Percentiles rank a stretch among this genome's conserved stretches.
These are phyloP conservation scores for Leccinum broughii DNA, from an alignment of 768 basidiomycete genomes.

Conservation along the genomic window DNA sequence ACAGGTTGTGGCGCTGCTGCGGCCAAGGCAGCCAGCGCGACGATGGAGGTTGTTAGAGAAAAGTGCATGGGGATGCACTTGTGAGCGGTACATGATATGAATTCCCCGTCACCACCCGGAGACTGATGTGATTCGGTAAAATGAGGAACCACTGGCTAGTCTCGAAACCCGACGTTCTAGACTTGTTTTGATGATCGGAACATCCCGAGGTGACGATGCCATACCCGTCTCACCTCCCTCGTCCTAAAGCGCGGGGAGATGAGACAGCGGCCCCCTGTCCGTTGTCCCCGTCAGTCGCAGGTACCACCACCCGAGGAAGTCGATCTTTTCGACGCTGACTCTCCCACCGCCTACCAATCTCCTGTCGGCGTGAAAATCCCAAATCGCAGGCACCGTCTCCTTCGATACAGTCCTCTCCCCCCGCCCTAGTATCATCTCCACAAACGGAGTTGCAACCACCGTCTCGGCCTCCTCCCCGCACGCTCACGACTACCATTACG, in stretches of 20 bases:
- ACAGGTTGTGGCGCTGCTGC: constrained; percentile 6
- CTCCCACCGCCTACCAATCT: constrained; percentile 41
- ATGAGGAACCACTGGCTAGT: too few species aligned
- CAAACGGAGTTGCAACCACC: neutral
- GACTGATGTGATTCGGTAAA: too few species aligned
- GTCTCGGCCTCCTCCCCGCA: neutral
- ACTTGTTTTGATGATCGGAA: too few species aligned
- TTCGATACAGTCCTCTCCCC: constrained; percentile 1
- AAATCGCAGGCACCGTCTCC: constrained; percentile 19
- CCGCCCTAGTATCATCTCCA: neutral
- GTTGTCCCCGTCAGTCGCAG: too few species aligned
- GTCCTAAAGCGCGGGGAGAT: neutral
- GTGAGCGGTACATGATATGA: too few species aligned
- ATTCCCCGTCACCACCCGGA: too few species aligned
- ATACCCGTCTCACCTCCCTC: too few species aligned
- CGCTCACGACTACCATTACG: constrained; percentile 29
- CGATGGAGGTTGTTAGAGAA: neutral
- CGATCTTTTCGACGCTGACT: constrained; percentile 37
- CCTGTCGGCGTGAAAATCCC: constrained; percentile 39
- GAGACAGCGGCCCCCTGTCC: too few species aligned
- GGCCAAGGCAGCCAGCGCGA: constrained; percentile 5
- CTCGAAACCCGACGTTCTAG: too few species aligned
- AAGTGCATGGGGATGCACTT: neutral
- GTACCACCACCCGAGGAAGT: constrained; percentile 16
- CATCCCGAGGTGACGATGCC: too few species aligned